Evolutionary conservation across 345 rosid species (phyloP).

Genomic region (Jatropha curcas): DNA sequence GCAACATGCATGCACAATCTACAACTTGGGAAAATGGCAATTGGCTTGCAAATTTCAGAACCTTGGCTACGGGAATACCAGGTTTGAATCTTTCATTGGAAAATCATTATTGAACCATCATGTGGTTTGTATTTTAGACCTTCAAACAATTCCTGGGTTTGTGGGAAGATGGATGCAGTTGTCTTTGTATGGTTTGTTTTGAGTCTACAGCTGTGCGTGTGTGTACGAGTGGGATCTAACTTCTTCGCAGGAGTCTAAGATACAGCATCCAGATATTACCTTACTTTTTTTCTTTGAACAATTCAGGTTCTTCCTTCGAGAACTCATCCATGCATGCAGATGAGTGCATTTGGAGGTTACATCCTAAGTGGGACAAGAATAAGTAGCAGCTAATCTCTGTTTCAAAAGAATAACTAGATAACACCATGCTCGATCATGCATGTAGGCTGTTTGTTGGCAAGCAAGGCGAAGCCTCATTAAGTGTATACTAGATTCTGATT

Average conservation of each 20-base stretch:
- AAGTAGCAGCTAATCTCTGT: slow-evolving; percentile 26
- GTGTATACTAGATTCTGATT: neutral
- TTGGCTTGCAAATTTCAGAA: slow-evolving; percentile 84
- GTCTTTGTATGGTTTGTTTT: too few species aligned
- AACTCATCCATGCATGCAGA: slow-evolving; percentile 93
- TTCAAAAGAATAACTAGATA: neutral
- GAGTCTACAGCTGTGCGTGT: too few species aligned
- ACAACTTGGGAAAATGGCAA: slow-evolving; percentile 78
- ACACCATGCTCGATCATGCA: neutral
- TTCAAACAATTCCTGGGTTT: neutral
- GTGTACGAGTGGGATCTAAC: too few species aligned
- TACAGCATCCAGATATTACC: neutral
- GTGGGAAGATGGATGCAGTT: too few species aligned
- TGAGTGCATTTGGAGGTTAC: slow-evolving; percentile 84
- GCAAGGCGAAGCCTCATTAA: neutral
- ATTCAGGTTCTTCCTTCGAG: slow-evolving; percentile 86
- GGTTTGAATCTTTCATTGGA: slow-evolving; percentile 33
- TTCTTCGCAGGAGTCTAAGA: too few species aligned
- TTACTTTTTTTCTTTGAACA: neutral
- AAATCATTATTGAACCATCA: neutral
- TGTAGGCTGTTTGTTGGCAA: neutral
- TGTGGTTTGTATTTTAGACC: neutral
- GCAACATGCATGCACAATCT: slow-evolving; percentile 87
- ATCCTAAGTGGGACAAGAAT: slow-evolving; percentile 79
- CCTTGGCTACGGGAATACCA: slow-evolving; percentile 96